phyloP scores from a whole-genome alignment of 106 monocot species.

The Cymbidium sinense region DNA sequence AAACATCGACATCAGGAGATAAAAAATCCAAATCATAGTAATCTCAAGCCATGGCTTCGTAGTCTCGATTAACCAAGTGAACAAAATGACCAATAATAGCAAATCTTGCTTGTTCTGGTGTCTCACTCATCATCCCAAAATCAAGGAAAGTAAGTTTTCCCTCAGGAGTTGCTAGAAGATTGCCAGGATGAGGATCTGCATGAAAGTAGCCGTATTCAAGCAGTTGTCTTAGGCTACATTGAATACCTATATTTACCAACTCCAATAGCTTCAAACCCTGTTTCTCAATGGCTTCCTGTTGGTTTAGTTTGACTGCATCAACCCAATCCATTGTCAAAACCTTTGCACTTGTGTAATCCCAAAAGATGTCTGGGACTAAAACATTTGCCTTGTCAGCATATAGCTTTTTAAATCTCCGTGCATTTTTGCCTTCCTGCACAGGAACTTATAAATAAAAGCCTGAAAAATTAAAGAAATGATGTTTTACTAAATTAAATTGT shows the following conservation, averaged over 20 bases:
- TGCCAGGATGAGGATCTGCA: constrained; percentile 98
- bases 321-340: constrained; percentile 99
- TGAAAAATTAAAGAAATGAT: neutral
- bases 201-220: no score
- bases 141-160: constrained; percentile 97
- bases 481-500: neutral
- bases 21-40: constrained; percentile 96
- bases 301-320: constrained; percentile 84
- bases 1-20: no score
- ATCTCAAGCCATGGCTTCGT: constrained; percentile 98
- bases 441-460: constrained; percentile 5
- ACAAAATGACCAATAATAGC: constrained; percentile 98
- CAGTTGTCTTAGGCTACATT: constrained; percentile 98
- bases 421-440: constrained; percentile 97
- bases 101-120: constrained; percentile 87
- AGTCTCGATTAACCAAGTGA: constrained; percentile 99
- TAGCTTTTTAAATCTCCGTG: constrained; percentile 89
- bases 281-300: constrained; percentile 83
- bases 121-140: constrained; percentile 99
- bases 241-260: constrained; percentile 91
- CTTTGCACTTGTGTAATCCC: constrained; percentile 95
- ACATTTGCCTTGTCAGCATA: constrained; percentile 97
- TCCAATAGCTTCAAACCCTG: constrained; percentile 84
- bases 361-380: constrained; percentile 92
- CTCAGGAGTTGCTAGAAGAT: constrained; percentile 92